Conservation (phyloP, 2,329 filamentous ascomycete species). For the Verticillium nubilum region DNA sequence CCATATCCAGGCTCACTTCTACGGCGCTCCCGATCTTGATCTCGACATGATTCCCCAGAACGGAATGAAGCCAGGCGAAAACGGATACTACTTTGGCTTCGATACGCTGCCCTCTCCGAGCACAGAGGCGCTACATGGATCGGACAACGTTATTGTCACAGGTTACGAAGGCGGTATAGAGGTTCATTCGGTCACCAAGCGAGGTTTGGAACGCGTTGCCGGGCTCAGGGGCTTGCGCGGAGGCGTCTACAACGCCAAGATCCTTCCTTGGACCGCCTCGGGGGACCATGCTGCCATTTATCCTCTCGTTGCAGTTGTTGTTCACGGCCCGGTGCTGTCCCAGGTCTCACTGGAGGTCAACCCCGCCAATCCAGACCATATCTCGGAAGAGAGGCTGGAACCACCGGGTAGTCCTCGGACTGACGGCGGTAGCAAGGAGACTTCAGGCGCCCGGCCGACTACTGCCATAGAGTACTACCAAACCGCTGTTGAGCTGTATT, state of each 20-base stretch:
- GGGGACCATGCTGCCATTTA: constrained; percentile 51
- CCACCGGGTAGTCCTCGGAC: constrained; percentile 30
- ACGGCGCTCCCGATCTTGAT: constrained; percentile 68
- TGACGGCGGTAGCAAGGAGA: constrained; percentile 30
- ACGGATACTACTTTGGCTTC: constrained; percentile 76
- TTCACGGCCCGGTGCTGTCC: constrained; percentile 70
- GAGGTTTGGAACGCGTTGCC: constrained; percentile 63
- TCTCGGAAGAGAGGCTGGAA: constrained; percentile 24
- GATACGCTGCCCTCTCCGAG: constrained; percentile 56
- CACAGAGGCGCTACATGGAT: constrained; percentile 22
- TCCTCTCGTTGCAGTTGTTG: constrained; percentile 71
- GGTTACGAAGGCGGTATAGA: constrained; percentile 79
- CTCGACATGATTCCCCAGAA: constrained; percentile 54
- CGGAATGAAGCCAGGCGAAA: constrained; percentile 57
- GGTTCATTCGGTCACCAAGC: constrained; percentile 67
- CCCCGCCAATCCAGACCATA: constrained; percentile 31
- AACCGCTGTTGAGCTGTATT: constrained; percentile 86
- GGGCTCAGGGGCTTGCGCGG: constrained; percentile 73
- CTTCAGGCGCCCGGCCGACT: constrained; percentile 24
- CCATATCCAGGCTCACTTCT: constrained; percentile 72
- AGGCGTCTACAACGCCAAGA: constrained; percentile 74
- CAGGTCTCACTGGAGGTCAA: constrained; percentile 28
- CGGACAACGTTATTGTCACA: constrained; percentile 64
- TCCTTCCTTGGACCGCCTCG: constrained; percentile 63
- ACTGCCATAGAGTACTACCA: constrained; percentile 61